A percentile compares a stretch with the other conserved stretches of the same genome.
phyloP scores from a whole-genome alignment of 345 rosid genomes.

The Brassica carinata region DNA sequence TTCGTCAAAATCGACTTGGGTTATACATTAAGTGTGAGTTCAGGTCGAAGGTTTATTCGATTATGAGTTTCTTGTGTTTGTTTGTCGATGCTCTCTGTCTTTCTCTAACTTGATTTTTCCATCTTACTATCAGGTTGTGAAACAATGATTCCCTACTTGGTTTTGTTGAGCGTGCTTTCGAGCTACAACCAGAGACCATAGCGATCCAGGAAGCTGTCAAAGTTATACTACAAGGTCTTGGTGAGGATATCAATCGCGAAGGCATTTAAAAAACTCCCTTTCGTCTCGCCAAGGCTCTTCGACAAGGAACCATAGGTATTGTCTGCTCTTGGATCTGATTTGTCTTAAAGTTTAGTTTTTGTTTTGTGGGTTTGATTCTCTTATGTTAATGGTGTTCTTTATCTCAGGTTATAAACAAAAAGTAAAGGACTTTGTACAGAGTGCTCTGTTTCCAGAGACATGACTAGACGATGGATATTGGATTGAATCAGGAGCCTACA shows the following conservation, averaged over 20 bases:
- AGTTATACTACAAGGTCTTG: conserved; percentile 67
- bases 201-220: conserved; percentile 72
- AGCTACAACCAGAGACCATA: conserved; percentile 52
- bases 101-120: too few relatives aligned
- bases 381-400: neutral
- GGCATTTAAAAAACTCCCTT: conserved; percentile 78
- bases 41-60: too few relatives aligned
- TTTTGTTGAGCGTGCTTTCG: conserved; percentile 41
- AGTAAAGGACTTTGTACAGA: conserved; percentile 69
- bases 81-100: too few relatives aligned
- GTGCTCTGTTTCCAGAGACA: conserved; percentile 84
- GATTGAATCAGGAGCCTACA: neutral
- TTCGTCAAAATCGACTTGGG: too few relatives aligned
- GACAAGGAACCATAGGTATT: conserved; percentile 77
- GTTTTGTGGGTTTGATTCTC: neutral
- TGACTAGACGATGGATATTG: conserved; percentile 52
- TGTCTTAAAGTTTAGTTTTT: neutral
- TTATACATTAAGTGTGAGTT: too few relatives aligned
- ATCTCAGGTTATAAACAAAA: conserved; percentile 64
- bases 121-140: too few relatives aligned
- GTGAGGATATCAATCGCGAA: conserved; percentile 74
- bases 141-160: neutral
- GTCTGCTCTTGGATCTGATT: neutral
- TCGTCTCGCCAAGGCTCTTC: conserved; percentile 89
- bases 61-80: too few relatives aligned